phyloP scores from a whole-genome alignment of 305 asterid genomes.

The Fraxinus baroniana region DNA sequence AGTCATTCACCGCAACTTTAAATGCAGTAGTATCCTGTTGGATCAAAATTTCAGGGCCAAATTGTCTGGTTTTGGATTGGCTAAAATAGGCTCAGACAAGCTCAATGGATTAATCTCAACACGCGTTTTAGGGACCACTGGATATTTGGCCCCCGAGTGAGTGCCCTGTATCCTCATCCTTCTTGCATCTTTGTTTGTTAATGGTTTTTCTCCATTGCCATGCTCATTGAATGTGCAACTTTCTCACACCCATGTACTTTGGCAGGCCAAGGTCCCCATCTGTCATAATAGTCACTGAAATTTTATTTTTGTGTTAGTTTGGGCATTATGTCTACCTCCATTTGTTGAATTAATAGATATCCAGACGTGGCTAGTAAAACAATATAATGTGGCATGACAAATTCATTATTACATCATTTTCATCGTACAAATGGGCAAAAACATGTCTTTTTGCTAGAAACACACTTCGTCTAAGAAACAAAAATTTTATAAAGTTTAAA shows the following conservation, averaged over 20 bases:
- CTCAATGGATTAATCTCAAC: constrained; percentile 66
- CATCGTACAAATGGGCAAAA: neutral
- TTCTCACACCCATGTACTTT: constrained; percentile 29
- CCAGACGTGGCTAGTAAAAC: neutral
- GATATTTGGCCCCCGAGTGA: constrained; percentile 87
- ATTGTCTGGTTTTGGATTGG: constrained; percentile 67
- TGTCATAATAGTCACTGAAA: neutral
- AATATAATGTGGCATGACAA: neutral
- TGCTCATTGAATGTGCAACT: constrained; percentile 11
- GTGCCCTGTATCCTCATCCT: constrained; percentile 21
- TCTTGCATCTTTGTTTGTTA: neutral
- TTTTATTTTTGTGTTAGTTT: neutral
- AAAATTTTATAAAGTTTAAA: neutral
- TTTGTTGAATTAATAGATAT: neutral
- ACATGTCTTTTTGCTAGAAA: neutral
- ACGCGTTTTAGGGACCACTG: constrained; percentile 76
- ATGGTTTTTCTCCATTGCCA: neutral
- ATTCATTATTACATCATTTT: neutral
- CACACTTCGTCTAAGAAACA: neutral
- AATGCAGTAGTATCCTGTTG: constrained; percentile 61
- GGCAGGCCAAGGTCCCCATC: constrained; percentile 29
- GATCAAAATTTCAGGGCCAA: constrained; percentile 63
- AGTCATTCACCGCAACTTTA: constrained; percentile 72
- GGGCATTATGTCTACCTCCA: neutral
- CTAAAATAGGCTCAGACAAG: constrained; percentile 73